phyloP scores from a whole-genome alignment of 1,284 basidiomycete species.

The Sanghuangporus baumii region DNA sequence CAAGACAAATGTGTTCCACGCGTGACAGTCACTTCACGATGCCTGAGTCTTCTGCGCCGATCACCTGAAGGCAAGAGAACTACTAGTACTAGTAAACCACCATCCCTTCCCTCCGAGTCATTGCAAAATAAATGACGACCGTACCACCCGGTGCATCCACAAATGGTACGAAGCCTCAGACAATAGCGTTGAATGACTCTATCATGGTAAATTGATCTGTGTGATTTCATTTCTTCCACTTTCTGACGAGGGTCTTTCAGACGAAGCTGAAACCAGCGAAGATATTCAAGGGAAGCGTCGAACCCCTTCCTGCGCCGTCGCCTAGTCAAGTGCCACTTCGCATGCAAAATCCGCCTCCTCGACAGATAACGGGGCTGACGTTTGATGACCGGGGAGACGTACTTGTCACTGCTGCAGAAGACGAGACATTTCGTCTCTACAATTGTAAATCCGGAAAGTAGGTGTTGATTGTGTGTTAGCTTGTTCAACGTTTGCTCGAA shows the following conservation, averaged over 20 bases:
- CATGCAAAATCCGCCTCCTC: constrained; percentile 39
- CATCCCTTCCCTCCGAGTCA: too few species aligned
- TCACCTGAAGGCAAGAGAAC: neutral
- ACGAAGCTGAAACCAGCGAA: constrained; percentile 80
- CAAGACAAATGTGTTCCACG: constrained; percentile 33
- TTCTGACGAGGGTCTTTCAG: constrained; percentile 31
- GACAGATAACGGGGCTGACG: constrained; percentile 80
- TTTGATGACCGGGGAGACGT: constrained; percentile 91
- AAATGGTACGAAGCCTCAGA: neutral
- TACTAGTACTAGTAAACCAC: too few species aligned
- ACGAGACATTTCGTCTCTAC: constrained; percentile 89
- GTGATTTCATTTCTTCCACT: neutral
- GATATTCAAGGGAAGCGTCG: constrained; percentile 79
- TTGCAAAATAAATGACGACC: constrained; percentile 12
- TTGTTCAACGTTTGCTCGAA: constrained; percentile 16
- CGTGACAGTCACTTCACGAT: neutral
- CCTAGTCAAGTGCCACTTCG: constrained; percentile 37
- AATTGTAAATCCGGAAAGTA: constrained; percentile 88
- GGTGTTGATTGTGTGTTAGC: constrained; percentile 35
- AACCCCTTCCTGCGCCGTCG: constrained; percentile 47
- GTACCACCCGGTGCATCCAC: neutral
- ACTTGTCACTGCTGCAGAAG: constrained; percentile 85
- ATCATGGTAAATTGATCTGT: constrained; percentile 5
- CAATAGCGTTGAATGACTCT: neutral
- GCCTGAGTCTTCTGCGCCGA: neutral